phyloP scores from a whole-genome alignment of 371 early-diverging fungal species.

The Choanephora cucurbitarum region DNA sequence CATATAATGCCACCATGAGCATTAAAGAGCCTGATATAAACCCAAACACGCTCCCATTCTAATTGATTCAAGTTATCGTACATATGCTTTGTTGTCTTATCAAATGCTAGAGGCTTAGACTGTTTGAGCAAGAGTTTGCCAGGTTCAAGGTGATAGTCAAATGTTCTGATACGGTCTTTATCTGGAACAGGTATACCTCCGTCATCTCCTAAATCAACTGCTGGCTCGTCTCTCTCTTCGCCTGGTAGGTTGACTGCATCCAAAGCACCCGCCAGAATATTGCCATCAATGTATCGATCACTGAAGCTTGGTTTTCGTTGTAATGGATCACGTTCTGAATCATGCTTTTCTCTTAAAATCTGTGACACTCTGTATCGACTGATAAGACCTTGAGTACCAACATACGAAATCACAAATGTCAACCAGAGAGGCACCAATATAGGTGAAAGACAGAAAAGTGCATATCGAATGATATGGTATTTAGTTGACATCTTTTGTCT shows the following conservation, averaged over 20 bases:
- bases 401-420: slow-evolving; percentile 12
- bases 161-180: neutral
- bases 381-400: slow-evolving; percentile 32
- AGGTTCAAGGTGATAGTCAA: slow-evolving; percentile 11
- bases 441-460: slow-evolving; percentile 9
- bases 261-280: slow-evolving; percentile 15
- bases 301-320: neutral
- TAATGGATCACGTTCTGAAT: neutral
- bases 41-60: slow-evolving; percentile 52
- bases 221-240: neutral
- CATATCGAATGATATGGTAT: neutral
- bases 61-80: slow-evolving; percentile 41
- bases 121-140: slow-evolving; percentile 8
- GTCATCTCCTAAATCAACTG: too few relatives aligned
- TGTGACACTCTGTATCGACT: slow-evolving; percentile 31
- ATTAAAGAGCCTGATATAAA: slow-evolving; percentile 47
- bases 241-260: slow-evolving; percentile 22
- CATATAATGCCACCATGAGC: slow-evolving; percentile 65
- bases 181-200: too few relatives aligned
- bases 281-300: slow-evolving; percentile 11
- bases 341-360: slow-evolving; percentile 9
- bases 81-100: slow-evolving; percentile 17
- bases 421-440: slow-evolving; percentile 20
- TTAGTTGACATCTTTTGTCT: slow-evolving; percentile 1
- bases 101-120: slow-evolving; percentile 12